Conservation (phyloP, 139 green algal genomes). For the Chlamydomonas incerta region DNA sequence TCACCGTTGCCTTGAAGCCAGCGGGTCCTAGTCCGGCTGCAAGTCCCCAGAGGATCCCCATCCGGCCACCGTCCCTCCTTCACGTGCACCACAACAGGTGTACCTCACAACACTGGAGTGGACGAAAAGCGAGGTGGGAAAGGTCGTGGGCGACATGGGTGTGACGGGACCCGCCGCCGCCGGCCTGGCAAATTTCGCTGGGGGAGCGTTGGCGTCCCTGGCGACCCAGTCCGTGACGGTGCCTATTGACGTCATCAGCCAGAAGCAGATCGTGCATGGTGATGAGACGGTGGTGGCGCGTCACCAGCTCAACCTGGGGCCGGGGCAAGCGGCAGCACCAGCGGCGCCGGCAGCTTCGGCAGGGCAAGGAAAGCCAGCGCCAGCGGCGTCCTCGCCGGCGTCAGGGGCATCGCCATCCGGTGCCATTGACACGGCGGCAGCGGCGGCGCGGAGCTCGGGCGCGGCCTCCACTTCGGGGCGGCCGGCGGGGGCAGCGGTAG, state of each 20-base stretch:
- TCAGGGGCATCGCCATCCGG: not conserved
- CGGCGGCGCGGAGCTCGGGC: not conserved
- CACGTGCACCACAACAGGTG: slow-evolving; percentile 57
- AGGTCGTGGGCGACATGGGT: slow-evolving; percentile 44
- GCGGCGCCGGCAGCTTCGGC: not conserved
- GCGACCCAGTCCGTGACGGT: slow-evolving; percentile 88
- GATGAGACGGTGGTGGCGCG: slow-evolving; percentile 34
- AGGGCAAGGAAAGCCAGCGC: not conserved
- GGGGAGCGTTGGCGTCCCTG: slow-evolving; percentile 75
- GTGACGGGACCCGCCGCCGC: slow-evolving; percentile 49
- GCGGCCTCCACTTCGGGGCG: slow-evolving; percentile 12
- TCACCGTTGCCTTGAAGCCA: too few species aligned
- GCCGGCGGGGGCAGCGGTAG: not conserved
- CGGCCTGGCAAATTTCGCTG: slow-evolving; percentile 73
- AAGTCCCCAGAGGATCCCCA: too few species aligned
- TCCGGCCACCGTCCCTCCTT: not conserved
- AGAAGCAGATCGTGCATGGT: slow-evolving; percentile 79
- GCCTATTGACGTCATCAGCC: slow-evolving; percentile 91
- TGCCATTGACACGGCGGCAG: not conserved
- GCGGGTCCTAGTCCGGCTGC: too few species aligned
- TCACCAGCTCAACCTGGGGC: slow-evolving; percentile 19
- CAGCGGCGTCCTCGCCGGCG: not conserved
- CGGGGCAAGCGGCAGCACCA: not conserved
- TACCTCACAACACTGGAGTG: slow-evolving; percentile 86
- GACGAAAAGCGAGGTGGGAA: slow-evolving; percentile 60